A percentile compares a stretch with the other conserved stretches of the same genome.
Conservation (phyloP, 805 yeast species). For the baker's yeast (Saccharomyces cerevisiae) region DNA sequence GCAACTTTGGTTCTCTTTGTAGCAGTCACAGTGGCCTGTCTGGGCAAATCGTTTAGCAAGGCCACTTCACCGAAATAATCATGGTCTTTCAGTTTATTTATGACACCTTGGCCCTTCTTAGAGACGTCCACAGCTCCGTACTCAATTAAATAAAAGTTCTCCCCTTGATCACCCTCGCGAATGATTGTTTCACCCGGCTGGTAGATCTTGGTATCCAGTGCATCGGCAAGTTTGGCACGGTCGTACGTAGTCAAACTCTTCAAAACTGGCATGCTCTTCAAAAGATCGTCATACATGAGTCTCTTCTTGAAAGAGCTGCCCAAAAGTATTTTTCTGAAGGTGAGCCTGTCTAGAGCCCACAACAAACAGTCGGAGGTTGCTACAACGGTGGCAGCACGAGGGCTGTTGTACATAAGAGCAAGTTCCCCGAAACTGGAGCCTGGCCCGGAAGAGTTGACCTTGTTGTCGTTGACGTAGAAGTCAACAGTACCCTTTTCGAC, state of each 20-base stretch:
- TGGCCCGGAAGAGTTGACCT: conserved; percentile 67
- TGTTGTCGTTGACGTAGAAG: conserved; percentile 54
- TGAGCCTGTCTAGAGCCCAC: conserved; percentile 90
- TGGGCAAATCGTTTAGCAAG: conserved; percentile 78
- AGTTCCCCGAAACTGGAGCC: conserved; percentile 94
- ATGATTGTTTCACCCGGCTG: conserved; percentile 68
- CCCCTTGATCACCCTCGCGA: conserved; percentile 79
- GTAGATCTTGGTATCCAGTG: conserved; percentile 70
- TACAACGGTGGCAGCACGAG: conserved; percentile 90
- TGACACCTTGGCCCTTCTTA: conserved; percentile 49
- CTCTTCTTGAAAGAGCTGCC: conserved; percentile 90
- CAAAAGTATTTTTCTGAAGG: conserved; percentile 83
- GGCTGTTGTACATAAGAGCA: conserved; percentile 94
- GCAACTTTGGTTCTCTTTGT: conserved; percentile 72
- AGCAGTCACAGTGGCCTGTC: conserved; percentile 90
- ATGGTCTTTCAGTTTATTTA: conserved; percentile 60
- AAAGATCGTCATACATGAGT: conserved; percentile 78
- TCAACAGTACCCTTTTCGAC: conserved; percentile 81
- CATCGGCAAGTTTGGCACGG: conserved; percentile 89
- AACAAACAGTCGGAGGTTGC: conserved; percentile 64
- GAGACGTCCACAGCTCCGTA: conserved; percentile 75
- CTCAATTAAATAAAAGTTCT: conserved; percentile 65
- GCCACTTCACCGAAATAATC: conserved; percentile 97
- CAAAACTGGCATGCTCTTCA: conserved; percentile 79
- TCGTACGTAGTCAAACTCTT: conserved; percentile 62